These are phyloP conservation scores for Populus euphratica DNA, from an alignment of 345 rosid genomes.

Conservation along the genomic window DNA sequence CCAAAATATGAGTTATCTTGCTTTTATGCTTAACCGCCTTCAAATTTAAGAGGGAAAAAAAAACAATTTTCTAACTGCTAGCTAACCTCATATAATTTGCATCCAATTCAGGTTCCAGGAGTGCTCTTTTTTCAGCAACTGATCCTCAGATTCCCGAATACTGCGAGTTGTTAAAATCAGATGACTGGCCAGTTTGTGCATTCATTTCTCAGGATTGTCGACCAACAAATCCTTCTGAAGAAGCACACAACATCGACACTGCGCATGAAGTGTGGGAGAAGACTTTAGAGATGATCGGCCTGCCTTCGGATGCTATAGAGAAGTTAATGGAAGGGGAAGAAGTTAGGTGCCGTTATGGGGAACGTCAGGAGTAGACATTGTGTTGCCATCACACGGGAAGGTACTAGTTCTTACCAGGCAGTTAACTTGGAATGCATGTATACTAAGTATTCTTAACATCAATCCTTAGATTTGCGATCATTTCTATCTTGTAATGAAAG, in stretches of 20 bases:
- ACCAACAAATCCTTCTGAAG: constrained; percentile 87
- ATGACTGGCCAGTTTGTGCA: constrained; percentile 93
- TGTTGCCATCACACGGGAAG: not conserved
- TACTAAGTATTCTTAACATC: not conserved
- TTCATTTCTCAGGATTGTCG: constrained; percentile 90
- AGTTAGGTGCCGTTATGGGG: constrained; percentile 25
- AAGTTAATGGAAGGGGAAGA: constrained; percentile 71
- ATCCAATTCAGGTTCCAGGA: constrained; percentile 62
- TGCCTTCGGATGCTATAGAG: constrained; percentile 75
- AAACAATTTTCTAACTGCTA: not conserved
- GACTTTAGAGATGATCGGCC: constrained; percentile 79
- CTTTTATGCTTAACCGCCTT: not conserved
- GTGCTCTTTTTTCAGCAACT: constrained; percentile 85
- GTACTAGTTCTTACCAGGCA: not conserved
- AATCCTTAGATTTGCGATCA: not conserved
- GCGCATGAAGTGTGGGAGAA: constrained; percentile 78
- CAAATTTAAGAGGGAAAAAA: not conserved
- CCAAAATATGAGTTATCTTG: not conserved
- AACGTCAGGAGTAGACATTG: constrained; percentile 2
- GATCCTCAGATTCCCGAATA: constrained; percentile 92
- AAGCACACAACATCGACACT: constrained; percentile 73
- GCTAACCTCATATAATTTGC: constrained; percentile 4
- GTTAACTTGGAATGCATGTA: not conserved
- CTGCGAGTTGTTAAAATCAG: constrained; percentile 71
- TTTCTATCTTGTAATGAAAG: not conserved